Percentiles rank a stretch among this genome's conserved stretches.
phyloP scores from a whole-genome alignment of 768 basidiomycete species.

The Suillus variegatus region DNA sequence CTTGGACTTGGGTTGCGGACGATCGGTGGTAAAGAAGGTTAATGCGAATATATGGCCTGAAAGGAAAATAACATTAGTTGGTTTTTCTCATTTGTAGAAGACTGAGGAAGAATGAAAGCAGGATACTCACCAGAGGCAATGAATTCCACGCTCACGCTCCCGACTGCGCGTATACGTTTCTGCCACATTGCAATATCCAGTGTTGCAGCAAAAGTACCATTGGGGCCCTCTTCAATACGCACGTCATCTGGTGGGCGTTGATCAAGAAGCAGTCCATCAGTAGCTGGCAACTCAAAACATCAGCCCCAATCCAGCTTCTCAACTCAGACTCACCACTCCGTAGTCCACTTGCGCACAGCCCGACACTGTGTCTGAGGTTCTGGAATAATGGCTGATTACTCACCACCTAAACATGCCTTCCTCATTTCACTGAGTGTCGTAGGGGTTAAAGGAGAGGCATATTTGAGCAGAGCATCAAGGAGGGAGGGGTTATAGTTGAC shows the following conservation, averaged over 20 bases:
- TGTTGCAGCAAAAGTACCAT: conserved; percentile 51
- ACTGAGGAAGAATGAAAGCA: neutral
- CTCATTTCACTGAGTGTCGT: conserved; percentile 61
- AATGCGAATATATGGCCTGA: conserved; percentile 31
- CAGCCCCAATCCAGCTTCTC: neutral
- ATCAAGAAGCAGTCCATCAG: conserved; percentile 47
- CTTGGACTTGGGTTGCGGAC: conserved; percentile 6
- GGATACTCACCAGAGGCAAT: conserved; percentile 45
- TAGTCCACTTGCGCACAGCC: conserved; percentile 18
- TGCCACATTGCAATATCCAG: conserved; percentile 63
- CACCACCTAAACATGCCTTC: conserved; percentile 55
- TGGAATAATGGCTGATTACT: conserved; percentile 32
- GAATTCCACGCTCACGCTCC: conserved; percentile 61
- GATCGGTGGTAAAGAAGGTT: conserved; percentile 20
- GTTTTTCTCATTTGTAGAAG: conserved; percentile 25
- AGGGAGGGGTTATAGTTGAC: conserved; percentile 38
- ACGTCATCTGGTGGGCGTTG: conserved; percentile 53
- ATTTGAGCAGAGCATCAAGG: conserved; percentile 53
- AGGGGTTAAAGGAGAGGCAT: conserved; percentile 43
- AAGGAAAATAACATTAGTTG: conserved; percentile 23
- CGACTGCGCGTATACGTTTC: conserved; percentile 66
- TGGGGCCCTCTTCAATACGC: conserved; percentile 46
- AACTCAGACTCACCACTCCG: conserved; percentile 20
- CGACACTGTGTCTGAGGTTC: conserved; percentile 22
- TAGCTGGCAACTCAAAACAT: conserved; percentile 17